Evolutionary conservation across 202 grass and related monocot species (phyloP).

Genomic region (Eragrostis tef): DNA sequence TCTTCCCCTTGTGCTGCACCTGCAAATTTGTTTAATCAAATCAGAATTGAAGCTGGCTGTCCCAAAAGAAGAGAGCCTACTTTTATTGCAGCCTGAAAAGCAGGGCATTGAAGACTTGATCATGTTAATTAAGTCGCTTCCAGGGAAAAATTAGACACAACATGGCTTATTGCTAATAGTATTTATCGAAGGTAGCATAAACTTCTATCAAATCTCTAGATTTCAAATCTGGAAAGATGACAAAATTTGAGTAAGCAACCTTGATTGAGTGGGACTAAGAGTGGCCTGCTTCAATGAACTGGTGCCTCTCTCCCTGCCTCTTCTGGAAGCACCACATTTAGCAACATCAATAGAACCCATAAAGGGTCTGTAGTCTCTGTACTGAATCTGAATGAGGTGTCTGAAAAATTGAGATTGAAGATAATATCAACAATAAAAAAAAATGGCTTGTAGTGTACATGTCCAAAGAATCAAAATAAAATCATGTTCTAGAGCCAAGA

Average conservation of each 20-base stretch:
- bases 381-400: constrained; percentile 83
- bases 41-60: constrained; percentile 14
- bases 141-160: constrained; percentile 21
- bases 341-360: constrained; percentile 56
- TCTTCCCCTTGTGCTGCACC: constrained; percentile 57
- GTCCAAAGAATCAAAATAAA: not conserved
- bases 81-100: constrained; percentile 18
- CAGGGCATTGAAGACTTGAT: not conserved
- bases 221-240: constrained; percentile 3
- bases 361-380: constrained; percentile 59
- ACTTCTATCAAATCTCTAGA: too few species aligned
- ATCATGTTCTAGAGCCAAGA: not conserved
- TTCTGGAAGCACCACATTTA: constrained; percentile 60
- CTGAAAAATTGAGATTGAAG: constrained; percentile 53
- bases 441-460: not conserved
- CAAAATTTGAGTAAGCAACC: constrained; percentile 53
- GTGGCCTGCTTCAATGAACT: constrained; percentile 78
- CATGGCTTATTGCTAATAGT: constrained; percentile 34
- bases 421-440: constrained; percentile 30
- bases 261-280: constrained; percentile 69
- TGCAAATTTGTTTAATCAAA: constrained; percentile 49
- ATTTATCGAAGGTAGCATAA: constrained; percentile 21
- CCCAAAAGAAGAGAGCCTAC: not conserved
- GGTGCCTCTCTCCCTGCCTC: constrained; percentile 75
- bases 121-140: not conserved